These are phyloP conservation scores for Aspergillus versicolor DNA, from an alignment of 2,329 filamentous ascomycete species.

Conservation along the genomic window DNA sequence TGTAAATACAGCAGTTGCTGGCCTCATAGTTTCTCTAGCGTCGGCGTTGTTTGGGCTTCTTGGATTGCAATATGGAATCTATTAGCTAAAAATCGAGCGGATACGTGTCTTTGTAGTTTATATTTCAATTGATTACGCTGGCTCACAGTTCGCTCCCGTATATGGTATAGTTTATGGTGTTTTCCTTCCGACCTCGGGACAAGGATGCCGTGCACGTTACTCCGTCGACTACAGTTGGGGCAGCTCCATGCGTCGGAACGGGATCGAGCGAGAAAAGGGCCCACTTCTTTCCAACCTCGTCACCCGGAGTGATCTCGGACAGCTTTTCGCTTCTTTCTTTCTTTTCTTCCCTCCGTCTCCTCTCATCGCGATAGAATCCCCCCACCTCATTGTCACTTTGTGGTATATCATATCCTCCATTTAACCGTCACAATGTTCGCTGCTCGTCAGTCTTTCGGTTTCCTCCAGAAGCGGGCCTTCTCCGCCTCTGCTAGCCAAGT, in stretches of 20 bases:
- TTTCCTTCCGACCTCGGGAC: background rate
- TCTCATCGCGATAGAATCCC: constrained; percentile 14
- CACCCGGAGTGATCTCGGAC: constrained; percentile 17
- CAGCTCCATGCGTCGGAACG: constrained; percentile 14
- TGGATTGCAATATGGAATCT: constrained; percentile 2
- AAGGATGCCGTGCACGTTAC: background rate
- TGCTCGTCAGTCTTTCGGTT: constrained; percentile 54
- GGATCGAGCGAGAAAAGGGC: constrained; percentile 17
- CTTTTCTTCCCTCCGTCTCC: constrained; percentile 21
- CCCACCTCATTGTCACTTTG: constrained; percentile 6
- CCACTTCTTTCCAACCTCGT: constrained; percentile 13
- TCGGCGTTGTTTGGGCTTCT: constrained; percentile 26
- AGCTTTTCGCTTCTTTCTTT: constrained; percentile 15
- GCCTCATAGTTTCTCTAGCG: constrained; percentile 27
- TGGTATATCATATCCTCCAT: constrained; percentile 16
- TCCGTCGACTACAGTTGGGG: background rate
- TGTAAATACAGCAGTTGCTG: constrained; percentile 9
- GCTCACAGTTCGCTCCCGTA: too few relatives aligned
- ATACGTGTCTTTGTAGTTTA: background rate
- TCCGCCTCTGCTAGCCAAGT: constrained; percentile 77
- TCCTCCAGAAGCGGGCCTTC: constrained; percentile 74
- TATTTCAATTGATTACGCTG: background rate
- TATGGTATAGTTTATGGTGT: background rate
- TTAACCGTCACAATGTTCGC: constrained; percentile 64
- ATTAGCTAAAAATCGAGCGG: constrained; percentile 3